phyloP scores from a whole-genome alignment of 139 green algal species.

The Chlamydomonas incerta region DNA sequence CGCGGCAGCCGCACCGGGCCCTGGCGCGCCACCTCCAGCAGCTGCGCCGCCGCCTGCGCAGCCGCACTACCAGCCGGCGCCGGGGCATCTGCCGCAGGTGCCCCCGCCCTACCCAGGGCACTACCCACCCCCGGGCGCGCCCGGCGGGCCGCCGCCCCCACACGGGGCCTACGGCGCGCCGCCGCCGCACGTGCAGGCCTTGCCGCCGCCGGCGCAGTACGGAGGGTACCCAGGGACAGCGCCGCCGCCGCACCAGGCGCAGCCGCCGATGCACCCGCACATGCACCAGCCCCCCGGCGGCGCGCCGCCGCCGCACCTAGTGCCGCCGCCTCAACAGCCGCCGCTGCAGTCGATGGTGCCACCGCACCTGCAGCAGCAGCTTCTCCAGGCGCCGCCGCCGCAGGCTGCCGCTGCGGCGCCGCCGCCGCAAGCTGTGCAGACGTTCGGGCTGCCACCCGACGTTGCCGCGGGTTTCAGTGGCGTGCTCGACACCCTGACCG shows the following conservation, averaged over 20 bases:
- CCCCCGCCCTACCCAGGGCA: background rate
- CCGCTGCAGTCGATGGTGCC: background rate
- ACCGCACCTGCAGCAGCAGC: background rate
- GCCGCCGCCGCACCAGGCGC: background rate
- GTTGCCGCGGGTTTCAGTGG: slow-evolving; percentile 1
- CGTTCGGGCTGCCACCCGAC: slow-evolving; percentile 1
- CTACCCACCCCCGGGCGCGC: background rate
- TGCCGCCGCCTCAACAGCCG: background rate
- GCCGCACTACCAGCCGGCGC: background rate
- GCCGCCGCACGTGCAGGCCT: background rate
- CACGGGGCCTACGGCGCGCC: background rate
- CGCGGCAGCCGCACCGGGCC: background rate
- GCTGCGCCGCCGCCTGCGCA: background rate
- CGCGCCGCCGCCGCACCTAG: background rate
- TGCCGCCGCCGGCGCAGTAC: background rate
- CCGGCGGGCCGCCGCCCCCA: background rate
- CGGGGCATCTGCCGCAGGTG: background rate
- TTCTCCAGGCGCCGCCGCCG: background rate
- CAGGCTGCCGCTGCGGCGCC: background rate
- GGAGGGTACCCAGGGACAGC: background rate
- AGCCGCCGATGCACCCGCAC: background rate
- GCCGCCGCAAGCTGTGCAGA: background rate
- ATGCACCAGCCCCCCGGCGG: background rate
- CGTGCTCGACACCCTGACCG: slow-evolving; percentile 33
- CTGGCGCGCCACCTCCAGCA: background rate